These are phyloP conservation scores for Sphenostylis stenocarpa DNA, from an alignment of 306 rosid species.

Conservation along the genomic window DNA sequence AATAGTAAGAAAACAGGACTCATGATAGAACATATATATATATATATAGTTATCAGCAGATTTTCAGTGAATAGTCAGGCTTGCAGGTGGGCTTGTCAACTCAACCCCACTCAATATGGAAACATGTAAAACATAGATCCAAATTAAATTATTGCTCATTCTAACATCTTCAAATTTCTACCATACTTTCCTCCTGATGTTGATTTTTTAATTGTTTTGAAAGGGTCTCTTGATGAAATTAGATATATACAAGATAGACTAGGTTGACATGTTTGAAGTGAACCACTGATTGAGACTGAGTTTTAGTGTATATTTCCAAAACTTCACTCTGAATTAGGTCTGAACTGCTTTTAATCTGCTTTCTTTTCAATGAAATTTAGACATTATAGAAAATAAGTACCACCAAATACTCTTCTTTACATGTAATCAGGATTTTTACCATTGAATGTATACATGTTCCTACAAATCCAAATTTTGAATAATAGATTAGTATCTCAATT, in stretches of 20 bases:
- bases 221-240: neutral
- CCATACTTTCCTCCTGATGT: neutral
- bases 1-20: constrained; percentile 10
- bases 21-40: constrained; percentile 25
- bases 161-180: constrained; percentile 3
- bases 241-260: neutral
- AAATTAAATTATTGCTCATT: constrained; percentile 23
- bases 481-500: too few species aligned
- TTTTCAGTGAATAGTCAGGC: constrained; percentile 34
- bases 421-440: neutral
- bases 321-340: neutral
- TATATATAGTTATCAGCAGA: neutral
- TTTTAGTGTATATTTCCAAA: neutral
- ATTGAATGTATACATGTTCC: neutral
- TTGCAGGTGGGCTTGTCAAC: constrained; percentile 22
- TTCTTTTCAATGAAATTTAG: neutral
- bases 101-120: constrained; percentile 1
- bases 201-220: neutral
- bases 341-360: neutral
- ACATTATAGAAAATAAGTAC: neutral
- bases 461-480: too few species aligned
- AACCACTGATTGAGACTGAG: neutral
- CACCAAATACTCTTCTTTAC: neutral
- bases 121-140: neutral
- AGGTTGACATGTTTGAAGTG: neutral